Conservation (phyloP, 164 flowering plant species). For the Annona squamosa region DNA sequence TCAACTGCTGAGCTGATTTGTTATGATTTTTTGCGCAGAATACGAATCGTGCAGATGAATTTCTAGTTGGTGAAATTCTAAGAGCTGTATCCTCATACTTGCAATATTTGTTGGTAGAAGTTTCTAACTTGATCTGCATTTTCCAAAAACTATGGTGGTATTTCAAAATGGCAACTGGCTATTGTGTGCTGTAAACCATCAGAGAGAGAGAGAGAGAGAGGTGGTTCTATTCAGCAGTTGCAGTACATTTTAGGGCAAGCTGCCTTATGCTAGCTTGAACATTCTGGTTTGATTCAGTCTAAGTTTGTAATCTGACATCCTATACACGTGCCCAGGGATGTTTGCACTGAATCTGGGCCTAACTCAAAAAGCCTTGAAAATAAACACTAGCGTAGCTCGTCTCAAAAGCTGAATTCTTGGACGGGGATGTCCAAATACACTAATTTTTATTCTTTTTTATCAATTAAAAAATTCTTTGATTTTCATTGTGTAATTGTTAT, state of each 20-base stretch:
- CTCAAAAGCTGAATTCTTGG: background rate
- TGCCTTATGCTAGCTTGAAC: background rate
- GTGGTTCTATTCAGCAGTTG: background rate
- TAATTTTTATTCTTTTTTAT: background rate
- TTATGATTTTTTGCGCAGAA: conserved; percentile 36
- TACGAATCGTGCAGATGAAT: conserved; percentile 60
- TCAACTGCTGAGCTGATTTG: background rate
- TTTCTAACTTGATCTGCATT: background rate
- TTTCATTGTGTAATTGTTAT: no score
- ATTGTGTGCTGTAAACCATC: background rate
- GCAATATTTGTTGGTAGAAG: conserved; percentile 1
- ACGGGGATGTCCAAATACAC: background rate
- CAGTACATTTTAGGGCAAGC: background rate
- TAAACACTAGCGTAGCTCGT: background rate
- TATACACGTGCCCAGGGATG: no score
- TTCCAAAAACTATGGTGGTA: background rate
- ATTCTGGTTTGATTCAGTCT: background rate
- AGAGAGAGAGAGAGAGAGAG: background rate
- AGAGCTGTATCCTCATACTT: conserved; percentile 72
- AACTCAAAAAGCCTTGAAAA: background rate
- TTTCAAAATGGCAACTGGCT: background rate
- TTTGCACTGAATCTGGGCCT: background rate
- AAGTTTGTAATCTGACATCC: no score
- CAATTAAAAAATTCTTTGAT: no score
- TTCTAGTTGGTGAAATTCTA: conserved; percentile 64